Base-by-base conservation (phyloP, 176 grass and related monocot species). In the Zoysia pacifica region DNA sequence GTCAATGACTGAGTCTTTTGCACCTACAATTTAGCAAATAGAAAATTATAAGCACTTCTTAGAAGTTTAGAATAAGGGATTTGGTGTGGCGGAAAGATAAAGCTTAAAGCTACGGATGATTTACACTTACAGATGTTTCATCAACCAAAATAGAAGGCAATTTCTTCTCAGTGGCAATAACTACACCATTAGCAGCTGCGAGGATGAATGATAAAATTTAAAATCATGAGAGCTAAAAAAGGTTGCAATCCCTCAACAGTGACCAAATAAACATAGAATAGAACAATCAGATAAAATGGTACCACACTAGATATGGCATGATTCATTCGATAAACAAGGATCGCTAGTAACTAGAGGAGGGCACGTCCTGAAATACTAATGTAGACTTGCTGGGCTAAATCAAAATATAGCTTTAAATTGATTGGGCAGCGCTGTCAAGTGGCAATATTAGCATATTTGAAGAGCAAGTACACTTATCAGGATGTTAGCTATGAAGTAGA, bases 1-100 rank as follows among this genome's bases (percentile, higher is more conserved):
- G 96, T 95, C 84, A 98, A 79, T 47, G 90, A 62, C 65, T 98
- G 96, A 79, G 93, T 98, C 79, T 98, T 98, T 89, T 98, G 96
- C 13, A 98, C 92, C 92, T 95, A 48, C 18, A 86, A 78, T 81
- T 70, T 67, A 83, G 13, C 67, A 82, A 7, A 61, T 51, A 67
- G 7, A 41, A 20, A 82, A 42, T 51, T 68, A 45, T 78, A 78
- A 78, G 20, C 2, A 40, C 11, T 58, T 35, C 10, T 39, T 36
- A 18, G 5, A 45, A 60, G 28, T 28, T 28, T 28, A 28, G 10
- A 72, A 44, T 1, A 45, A 61, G 9, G 3, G 41, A 82, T 66
- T 74, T 0, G 28, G 45, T 43, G 18, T 2, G 3, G 7, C 11
- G 43, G n/a, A 64, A 58, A 38, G 48, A 82, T 42, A 53, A 47